Evolutionary conservation across 2,329 filamentous ascomycete genomes (phyloP).

Genomic region (Phialophora tarda): DNA sequence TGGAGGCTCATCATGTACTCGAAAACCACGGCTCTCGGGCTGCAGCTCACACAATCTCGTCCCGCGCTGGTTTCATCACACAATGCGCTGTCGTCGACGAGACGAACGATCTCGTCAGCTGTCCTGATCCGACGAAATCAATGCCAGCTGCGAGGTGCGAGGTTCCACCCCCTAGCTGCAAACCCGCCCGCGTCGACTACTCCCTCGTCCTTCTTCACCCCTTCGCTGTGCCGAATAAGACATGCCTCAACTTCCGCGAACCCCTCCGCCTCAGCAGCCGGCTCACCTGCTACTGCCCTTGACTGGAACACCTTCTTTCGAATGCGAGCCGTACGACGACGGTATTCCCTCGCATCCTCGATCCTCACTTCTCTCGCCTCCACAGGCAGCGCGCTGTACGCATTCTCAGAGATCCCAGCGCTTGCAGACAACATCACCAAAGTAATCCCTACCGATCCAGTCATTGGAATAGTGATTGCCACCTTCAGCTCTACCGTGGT

Average conservation of each 20-base stretch:
- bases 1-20: constrained; percentile 27
- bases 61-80: constrained; percentile 20
- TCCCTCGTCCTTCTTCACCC: constrained; percentile 37
- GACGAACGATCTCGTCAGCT: constrained; percentile 28
- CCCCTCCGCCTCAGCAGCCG: constrained; percentile 11
- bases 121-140: constrained; percentile 37
- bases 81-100: constrained; percentile 15
- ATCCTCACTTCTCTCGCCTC: constrained; percentile 67
- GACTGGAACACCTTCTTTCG: constrained; percentile 94
- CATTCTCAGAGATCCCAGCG: constrained; percentile 35
- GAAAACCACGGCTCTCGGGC: constrained; percentile 25
- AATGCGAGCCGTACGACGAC: constrained; percentile 81
- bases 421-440: constrained; percentile 37
- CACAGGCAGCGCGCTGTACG: constrained; percentile 59
- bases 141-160: constrained; percentile 20
- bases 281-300: constrained; percentile 50
- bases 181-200: constrained; percentile 26
- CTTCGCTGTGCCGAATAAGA: constrained; percentile 32
- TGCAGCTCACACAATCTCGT: constrained; percentile 31
- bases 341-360: constrained; percentile 81
- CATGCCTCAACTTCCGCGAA: constrained; percentile 30
- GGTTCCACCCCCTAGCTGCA: constrained; percentile 21
- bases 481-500: constrained; percentile 76
- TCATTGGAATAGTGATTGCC: constrained; percentile 81
- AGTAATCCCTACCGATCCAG: constrained; percentile 69